These are phyloP conservation scores for Scenedesmus sp. DNA, from an alignment of 163 green algal genomes.

Conservation along the genomic window DNA sequence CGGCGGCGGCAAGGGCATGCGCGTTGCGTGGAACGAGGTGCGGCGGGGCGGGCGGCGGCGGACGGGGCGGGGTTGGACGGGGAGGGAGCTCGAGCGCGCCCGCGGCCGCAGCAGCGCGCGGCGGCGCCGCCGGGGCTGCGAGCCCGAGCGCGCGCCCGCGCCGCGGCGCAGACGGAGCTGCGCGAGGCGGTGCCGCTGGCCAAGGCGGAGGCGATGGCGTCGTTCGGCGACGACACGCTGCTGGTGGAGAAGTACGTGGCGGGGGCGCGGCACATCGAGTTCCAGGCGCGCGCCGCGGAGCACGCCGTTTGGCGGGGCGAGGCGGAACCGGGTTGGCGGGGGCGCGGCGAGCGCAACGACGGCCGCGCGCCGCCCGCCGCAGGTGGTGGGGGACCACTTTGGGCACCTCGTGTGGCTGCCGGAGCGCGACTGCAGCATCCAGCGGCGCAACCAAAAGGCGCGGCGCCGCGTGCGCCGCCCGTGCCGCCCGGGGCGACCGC, in stretches of 20 bases:
- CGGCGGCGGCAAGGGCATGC: slow-evolving; percentile 95
- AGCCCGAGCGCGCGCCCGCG: too few species aligned
- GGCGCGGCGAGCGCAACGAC: too few species aligned
- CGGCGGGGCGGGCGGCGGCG: not conserved
- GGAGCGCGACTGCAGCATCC: slow-evolving; percentile 94
- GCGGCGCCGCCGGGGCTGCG: too few species aligned
- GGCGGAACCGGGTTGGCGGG: too few species aligned
- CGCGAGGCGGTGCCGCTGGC: slow-evolving; percentile 71
- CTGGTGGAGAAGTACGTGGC: slow-evolving; percentile 81
- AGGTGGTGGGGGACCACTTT: slow-evolving; percentile 86
- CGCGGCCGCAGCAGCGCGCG: too few species aligned
- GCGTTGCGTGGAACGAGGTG: slow-evolving; percentile 65
- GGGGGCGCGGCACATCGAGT: slow-evolving; percentile 81
- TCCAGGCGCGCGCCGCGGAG: too few species aligned
- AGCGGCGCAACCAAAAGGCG: slow-evolving; percentile 96
- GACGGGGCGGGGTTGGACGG: not conserved
- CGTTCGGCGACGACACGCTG: slow-evolving; percentile 85
- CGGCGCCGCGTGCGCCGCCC: not conserved
- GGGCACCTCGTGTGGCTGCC: slow-evolving; percentile 88
- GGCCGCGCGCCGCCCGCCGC: too few species aligned
- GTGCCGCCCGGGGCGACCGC: too few species aligned
- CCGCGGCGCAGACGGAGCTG: slow-evolving; percentile 29
- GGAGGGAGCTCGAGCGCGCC: not conserved
- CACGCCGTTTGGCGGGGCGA: too few species aligned
- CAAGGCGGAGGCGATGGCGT: slow-evolving; percentile 69